Evolutionary conservation across 257 asterid species (phyloP), one percentile per base, ranked within the genome.

Genomic region (Anisodus acutangulus): DNA sequence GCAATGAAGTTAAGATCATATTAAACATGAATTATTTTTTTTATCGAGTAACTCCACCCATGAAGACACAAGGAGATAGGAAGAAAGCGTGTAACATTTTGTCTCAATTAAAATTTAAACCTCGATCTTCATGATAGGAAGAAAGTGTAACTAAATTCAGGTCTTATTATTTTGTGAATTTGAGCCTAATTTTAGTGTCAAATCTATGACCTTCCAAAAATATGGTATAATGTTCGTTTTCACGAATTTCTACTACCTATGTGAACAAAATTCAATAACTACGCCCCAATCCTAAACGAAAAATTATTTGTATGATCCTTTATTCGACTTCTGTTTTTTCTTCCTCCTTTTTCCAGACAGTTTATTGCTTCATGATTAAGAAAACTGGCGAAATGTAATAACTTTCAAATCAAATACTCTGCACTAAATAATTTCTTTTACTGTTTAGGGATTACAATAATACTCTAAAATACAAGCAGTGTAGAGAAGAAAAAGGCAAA

Each of bases 341-440:
- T n/a, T 7, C 66, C 17, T 4, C 2, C 5, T 37, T 5, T 12
- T 67, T 6, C 19, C 76, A 67, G 4, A 67, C 22, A 67, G 19
- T 35, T 67, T 67, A 2, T 11, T 35, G 49, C 47, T 12, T 4
- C 43, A 3, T 6, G 43, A 49, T 45, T 47, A 49, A 49, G 43
- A 72, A 41, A 67, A 74, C 13, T 51, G 8, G 58, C 63, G 51
- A 31, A 51, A 51, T 76, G 63, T 76, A 26, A 26, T 0, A 53
- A 76, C 81, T 51, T 51, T 53, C 64, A 76, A 12, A 51, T 78
- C 59, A 78, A 78, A 13, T 78, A 76, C 45, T 76, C 43, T 51
- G 47, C n/a, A 51, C 22, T 26, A 13, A 53, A 2, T 78, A 4
- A 76, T 22, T 78, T 78, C 63, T 53, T 74, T 51, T 22, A 51